Evolutionary conservation across 257 asterid genomes (phyloP), one percentile per base, ranked within the genome.

Genomic region (Knoxia roxburghii): DNA sequence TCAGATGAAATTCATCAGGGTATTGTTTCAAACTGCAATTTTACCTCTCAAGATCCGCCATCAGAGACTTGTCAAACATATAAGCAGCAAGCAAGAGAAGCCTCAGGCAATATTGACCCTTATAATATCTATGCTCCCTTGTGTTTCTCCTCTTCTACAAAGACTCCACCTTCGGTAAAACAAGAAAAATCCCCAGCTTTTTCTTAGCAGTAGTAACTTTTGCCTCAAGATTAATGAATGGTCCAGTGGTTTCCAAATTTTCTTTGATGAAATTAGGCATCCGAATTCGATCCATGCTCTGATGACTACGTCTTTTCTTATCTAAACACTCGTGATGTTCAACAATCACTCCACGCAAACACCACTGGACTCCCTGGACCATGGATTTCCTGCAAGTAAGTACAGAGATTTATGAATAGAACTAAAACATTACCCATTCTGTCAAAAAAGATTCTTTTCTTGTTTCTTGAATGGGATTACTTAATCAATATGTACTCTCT

Each of bases 241-340:
- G 1, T 41, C 23, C 53, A 0, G 24, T 52, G 14, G 0, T 52
- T 21, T 21, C 12, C 13, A 58, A 9, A 0, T 18, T 46, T 37
- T 5, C 6, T 26, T 39, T 40, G 1, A 54, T 21, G 32, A 54
- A 37, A 48, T 48, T 78, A 83, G 86, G 27, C 57, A 40, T 70
- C 81, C n/a, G 74, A 71, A 21, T 88, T 43, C 21, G 92, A 85
- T 85, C 90, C 90, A 15, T 88, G 93, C 77, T 72, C 86, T 0
- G 72, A 17, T 33, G 52, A 74, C 3, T 86, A 86, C 23, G 79
- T 71, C 0, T 4, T 5, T 17, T 4, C 71, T 32, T 88, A 82
- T 53, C 78, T 84, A 10, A 88, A 86, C 78, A 71, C 30, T 14
- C 81, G 72, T 0, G 78, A 68, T 11, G 89, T 86, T 54, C 96